Percentiles rank a stretch among this genome's conserved stretches.
These are phyloP conservation scores for Phytophthora sojae DNA, from an alignment of 352 stramenopile genomes.

Conservation along the genomic window DNA sequence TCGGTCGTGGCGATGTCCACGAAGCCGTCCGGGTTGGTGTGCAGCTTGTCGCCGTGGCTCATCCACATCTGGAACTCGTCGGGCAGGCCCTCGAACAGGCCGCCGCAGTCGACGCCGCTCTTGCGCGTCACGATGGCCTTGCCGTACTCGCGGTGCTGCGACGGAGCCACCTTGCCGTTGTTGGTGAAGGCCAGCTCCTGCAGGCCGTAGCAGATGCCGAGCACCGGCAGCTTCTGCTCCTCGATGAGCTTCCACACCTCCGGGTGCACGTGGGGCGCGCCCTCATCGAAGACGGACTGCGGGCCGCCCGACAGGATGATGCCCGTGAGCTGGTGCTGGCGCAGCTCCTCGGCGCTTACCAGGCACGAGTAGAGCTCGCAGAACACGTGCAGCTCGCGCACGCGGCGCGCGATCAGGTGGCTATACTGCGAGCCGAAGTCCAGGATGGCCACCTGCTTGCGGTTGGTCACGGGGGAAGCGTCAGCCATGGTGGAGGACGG, in stretches of 20 bases:
- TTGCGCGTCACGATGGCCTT: constrained; percentile 93
- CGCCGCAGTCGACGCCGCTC: constrained; percentile 57
- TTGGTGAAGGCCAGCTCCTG: constrained; percentile 97
- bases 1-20: constrained; percentile 88
- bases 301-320: constrained; percentile 99
- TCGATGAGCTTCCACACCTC: constrained; percentile 98
- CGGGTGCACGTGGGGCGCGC: constrained; percentile 93
- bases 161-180: constrained; percentile 94
- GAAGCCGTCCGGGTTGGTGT: constrained; percentile 93
- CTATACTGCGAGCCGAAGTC: constrained; percentile 99
- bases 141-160: constrained; percentile 97
- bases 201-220: constrained; percentile 98
- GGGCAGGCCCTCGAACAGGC: constrained; percentile 92
- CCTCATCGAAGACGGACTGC: constrained; percentile 96
- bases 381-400: constrained; percentile 98
- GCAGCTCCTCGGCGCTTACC: constrained; percentile 93
- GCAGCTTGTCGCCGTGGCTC: constrained; percentile 99
- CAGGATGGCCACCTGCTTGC: constrained; percentile 98
- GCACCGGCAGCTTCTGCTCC: constrained; percentile 95
- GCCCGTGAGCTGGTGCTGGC: constrained; percentile 94
- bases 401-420: constrained; percentile 98
- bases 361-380: constrained; percentile 99
- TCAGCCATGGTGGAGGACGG: constrained; percentile 59
- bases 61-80: constrained; percentile 99
- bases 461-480: constrained; percentile 85